Evolutionary conservation across 768 basidiomycete species (phyloP).

Genomic region (Xanthoconium purpureum): DNA sequence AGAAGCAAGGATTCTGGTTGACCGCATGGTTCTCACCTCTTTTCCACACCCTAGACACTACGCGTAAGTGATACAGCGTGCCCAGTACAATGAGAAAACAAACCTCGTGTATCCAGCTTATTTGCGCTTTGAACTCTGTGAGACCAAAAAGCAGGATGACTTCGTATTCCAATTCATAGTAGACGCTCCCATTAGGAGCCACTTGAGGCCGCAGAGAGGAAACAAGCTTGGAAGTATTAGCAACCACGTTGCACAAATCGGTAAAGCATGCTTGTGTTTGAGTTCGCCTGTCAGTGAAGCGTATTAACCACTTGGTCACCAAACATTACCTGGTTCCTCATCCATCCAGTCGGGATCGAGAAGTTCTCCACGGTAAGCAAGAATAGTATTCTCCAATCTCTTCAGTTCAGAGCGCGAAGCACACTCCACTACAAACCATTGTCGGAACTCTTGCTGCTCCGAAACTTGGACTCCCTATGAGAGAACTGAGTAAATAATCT

Average conservation of each 20-base stretch:
- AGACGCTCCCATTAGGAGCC: background rate
- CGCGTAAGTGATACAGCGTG: background rate
- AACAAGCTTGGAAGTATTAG: slow-evolving; percentile 7
- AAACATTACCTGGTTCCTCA: slow-evolving; percentile 6
- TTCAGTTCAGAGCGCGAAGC: background rate
- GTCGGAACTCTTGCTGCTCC: slow-evolving; percentile 21
- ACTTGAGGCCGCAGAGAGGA: background rate
- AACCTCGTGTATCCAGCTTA: slow-evolving; percentile 38
- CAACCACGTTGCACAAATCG: slow-evolving; percentile 10
- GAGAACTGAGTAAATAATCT: background rate
- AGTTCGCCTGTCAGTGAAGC: background rate
- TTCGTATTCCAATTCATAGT: slow-evolving; percentile 24
- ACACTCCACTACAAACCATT: background rate
- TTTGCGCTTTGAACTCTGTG: slow-evolving; percentile 44
- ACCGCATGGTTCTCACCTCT: slow-evolving; percentile 5
- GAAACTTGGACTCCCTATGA: slow-evolving; percentile 16
- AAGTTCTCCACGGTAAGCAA: slow-evolving; percentile 16
- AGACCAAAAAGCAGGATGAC: slow-evolving; percentile 41
- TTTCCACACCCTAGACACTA: slow-evolving; percentile 14
- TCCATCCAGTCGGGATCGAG: slow-evolving; percentile 11
- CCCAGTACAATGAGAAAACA: background rate
- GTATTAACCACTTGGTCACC: rapidly evolving
- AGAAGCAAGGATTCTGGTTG: background rate
- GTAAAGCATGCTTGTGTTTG: slow-evolving; percentile 1
- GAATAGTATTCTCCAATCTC: background rate